Conservation (phyloP, 352 stramenopile genomes). For the Pythium monospermum region DNA sequence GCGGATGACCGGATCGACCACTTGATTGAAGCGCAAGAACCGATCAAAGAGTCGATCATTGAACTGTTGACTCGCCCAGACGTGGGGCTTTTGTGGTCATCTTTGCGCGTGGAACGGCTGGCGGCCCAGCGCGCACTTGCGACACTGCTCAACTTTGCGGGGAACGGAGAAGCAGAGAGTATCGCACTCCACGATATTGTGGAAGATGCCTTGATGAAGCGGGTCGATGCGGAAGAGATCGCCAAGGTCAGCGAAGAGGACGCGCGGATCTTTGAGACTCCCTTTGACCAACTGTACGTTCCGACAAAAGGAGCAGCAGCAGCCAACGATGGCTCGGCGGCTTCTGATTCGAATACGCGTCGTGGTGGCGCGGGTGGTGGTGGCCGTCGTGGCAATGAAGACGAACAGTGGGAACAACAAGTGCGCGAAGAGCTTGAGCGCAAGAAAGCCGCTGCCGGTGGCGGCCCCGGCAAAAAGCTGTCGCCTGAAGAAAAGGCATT, state of each 20-base stretch:
- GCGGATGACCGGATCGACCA: constrained; percentile 73
- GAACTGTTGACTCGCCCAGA: constrained; percentile 37
- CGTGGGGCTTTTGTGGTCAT: constrained; percentile 53
- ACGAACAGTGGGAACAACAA: constrained; percentile 84
- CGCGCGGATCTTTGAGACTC: constrained; percentile 51
- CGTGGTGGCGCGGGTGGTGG: constrained; percentile 30
- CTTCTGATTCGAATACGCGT: constrained; percentile 20
- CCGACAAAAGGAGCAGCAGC: constrained; percentile 41
- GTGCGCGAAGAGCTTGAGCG: constrained; percentile 73
- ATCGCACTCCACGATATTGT: constrained; percentile 70
- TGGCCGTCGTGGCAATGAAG: constrained; percentile 53
- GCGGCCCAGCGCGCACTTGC: constrained; percentile 64
- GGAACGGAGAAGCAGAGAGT: constrained; percentile 73
- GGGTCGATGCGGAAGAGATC: constrained; percentile 45
- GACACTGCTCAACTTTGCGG: constrained; percentile 72
- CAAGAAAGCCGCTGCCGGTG: constrained; percentile 38
- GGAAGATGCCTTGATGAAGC: constrained; percentile 48
- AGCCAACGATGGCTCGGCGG: constrained; percentile 25
- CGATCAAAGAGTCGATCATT: constrained; percentile 51
- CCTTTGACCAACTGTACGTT: constrained; percentile 73
- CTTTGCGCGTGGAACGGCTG: constrained; percentile 39
- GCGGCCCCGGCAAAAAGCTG: constrained; percentile 30
- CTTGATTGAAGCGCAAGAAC: constrained; percentile 64
- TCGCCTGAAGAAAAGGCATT: constrained; percentile 50
- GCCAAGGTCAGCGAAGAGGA: constrained; percentile 51